Evolutionary conservation across 2,329 filamentous ascomycete genomes (phyloP).

Genomic region (Aureobasidium sp.): DNA sequence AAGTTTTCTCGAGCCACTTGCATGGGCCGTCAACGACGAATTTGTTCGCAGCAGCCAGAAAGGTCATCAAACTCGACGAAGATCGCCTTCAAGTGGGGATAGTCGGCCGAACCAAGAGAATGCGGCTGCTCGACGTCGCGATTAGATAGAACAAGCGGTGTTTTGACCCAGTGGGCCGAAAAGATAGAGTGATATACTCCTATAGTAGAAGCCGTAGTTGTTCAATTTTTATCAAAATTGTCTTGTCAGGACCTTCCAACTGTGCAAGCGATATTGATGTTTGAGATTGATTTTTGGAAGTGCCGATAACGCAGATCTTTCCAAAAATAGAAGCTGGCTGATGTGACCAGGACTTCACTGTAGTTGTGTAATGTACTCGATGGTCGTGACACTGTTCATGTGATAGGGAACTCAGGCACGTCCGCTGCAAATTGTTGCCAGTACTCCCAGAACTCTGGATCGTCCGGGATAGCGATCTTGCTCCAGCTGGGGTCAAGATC

Average conservation of each 20-base stretch:
- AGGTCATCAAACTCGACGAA: not conserved
- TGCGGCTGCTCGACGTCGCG: not conserved
- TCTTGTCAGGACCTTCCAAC: not conserved
- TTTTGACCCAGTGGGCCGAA: too few species aligned
- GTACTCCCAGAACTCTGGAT: slow-evolving; percentile 5
- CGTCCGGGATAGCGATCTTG: not conserved
- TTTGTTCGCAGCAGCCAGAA: not conserved
- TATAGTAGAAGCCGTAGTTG: not conserved
- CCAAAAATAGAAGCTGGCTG: not conserved
- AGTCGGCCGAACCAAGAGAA: not conserved
- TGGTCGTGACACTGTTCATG: not conserved
- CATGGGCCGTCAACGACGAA: not conserved
- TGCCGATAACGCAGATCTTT: not conserved
- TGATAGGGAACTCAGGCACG: not conserved
- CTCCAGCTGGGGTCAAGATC: not conserved
- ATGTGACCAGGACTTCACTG: too few species aligned
- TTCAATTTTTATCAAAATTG: not conserved
- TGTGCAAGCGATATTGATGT: not conserved
- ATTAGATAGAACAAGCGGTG: not conserved
- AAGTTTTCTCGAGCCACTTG: not conserved
- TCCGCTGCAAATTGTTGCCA: slow-evolving; percentile 4
- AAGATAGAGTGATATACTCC: not conserved
- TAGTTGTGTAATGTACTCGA: not conserved
- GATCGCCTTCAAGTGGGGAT: not conserved
- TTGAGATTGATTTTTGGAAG: not conserved